Evolutionary conservation across 2,329 filamentous ascomycete genomes (phyloP).

Genomic region (Hymenoscyphus fructigenus): DNA sequence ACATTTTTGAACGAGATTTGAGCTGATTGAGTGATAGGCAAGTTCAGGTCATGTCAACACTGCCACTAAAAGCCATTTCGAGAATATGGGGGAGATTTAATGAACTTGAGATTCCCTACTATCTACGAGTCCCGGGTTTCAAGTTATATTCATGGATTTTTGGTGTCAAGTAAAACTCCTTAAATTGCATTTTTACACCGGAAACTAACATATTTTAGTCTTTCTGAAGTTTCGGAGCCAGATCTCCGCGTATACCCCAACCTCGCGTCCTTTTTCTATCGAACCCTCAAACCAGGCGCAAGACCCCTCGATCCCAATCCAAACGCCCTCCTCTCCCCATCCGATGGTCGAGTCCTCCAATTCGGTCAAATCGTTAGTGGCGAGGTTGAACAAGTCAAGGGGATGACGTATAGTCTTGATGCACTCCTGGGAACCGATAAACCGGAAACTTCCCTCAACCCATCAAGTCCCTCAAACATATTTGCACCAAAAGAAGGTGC

Average conservation of each 20-base stretch:
- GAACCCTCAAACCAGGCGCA: conserved; percentile 83
- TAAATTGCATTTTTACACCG: neutral
- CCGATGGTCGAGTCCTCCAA: conserved; percentile 88
- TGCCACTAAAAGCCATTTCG: conserved; percentile 71
- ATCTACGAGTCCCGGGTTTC: conserved; percentile 69
- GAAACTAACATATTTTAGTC: conserved; percentile 43
- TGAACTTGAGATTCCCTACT: conserved; percentile 68
- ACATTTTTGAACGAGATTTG: neutral
- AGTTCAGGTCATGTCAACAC: conserved; percentile 71
- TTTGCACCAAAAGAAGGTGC: conserved; percentile 33
- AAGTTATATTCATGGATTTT: conserved; percentile 73
- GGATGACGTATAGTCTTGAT: conserved; percentile 95
- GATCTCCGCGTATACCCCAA: conserved; percentile 91
- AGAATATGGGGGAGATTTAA: conserved; percentile 74
- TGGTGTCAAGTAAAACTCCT: conserved; percentile 58
- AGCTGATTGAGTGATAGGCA: conserved; percentile 46
- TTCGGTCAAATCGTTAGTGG: conserved; percentile 90
- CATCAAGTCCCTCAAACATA: conserved; percentile 48
- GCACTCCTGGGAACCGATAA: conserved; percentile 76
- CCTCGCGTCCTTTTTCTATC: conserved; percentile 95
- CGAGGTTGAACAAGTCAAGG: conserved; percentile 97
- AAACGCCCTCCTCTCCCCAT: conserved; percentile 79
- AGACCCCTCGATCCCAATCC: conserved; percentile 81
- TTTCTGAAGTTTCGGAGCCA: conserved; percentile 82
- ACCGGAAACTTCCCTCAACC: conserved; percentile 41